Evolutionary conservation across 2,329 filamentous ascomycete species (phyloP), one percentile per base, ranked within the genome.

Genomic region (Alternaria triticimaculans): DNA sequence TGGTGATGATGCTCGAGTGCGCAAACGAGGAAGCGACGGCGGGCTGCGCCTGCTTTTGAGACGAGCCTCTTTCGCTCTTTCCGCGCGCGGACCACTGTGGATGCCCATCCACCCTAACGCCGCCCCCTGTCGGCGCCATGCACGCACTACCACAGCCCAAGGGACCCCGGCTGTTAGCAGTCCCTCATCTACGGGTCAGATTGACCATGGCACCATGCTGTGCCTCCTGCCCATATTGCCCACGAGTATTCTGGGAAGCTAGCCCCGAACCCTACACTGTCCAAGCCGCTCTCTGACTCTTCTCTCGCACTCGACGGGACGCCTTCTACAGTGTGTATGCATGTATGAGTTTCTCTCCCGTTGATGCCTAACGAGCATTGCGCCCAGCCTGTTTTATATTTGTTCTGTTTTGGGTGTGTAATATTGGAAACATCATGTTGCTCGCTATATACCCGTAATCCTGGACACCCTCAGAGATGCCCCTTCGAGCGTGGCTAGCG

Each of bases 171-270:
- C 61, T 62, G 61, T 48, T 15, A 37, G 69, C 71, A 69, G 44
- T 68, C 69, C 76, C 76, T 71, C 67, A 60, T 71, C 68, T 63
- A 72, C 68, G 74, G 73, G 72, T 72, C 73, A 63, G 59, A 68
- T 62, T 65, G 69, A 66, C 71, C 49, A 69, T 69, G 61, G 58
- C 55, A 67, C 71, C 49, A 69, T 69, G 61, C 60, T 57, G 55
- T 70, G 67, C 67, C 70, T 72, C 66, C 64, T 58, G 58, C 51
- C 59, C 48, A 60, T 64, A 62, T 67, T 68, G 62, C 65, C 58
- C 62, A 62, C 63, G 64, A 63, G 68, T 69, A 66, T 67, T 63
- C 67, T 66, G 58, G 62, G 62, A 65, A 54, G 57, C 60, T 58
- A 61, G 62, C 61, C 57, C 66, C 65, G 67, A 62, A 57, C 58